Evolutionary conservation across 139 green algal genomes (phyloP).

Genomic region (Micromonas pusilla): DNA sequence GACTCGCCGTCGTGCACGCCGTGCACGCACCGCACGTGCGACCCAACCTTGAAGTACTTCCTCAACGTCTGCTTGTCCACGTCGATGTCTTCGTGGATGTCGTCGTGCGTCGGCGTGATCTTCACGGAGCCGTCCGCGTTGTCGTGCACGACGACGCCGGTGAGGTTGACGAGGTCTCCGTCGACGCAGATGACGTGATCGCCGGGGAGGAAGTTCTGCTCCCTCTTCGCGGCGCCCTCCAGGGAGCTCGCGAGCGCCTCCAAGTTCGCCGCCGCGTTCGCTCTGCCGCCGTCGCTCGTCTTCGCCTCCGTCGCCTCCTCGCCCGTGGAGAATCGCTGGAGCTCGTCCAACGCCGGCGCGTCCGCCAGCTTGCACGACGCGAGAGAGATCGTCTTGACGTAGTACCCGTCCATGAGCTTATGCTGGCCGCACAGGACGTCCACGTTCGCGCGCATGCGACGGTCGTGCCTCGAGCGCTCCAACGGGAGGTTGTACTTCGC

Average conservation of each 20-base stretch:
- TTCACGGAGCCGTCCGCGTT: constrained; percentile 49
- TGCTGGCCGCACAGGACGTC: constrained; percentile 35
- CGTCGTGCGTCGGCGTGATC: constrained; percentile 50
- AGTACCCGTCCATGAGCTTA: constrained; percentile 77
- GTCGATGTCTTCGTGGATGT: constrained; percentile 43
- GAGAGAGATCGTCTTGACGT: constrained; percentile 62
- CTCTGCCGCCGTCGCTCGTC: neutral
- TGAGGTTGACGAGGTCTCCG: constrained; percentile 78
- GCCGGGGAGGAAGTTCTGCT: constrained; percentile 37
- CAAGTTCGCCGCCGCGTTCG: neutral
- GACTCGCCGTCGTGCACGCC: constrained; percentile 70
- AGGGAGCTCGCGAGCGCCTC: neutral
- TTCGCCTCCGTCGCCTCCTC: constrained; percentile 27
- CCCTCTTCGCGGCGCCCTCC: neutral
- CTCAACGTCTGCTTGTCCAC: constrained; percentile 31
- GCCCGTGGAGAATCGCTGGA: constrained; percentile 63
- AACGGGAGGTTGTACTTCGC: constrained; percentile 11
- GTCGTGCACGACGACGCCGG: constrained; percentile 54
- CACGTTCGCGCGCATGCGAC: neutral
- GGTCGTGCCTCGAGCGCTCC: constrained; percentile 2
- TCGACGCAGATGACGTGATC: constrained; percentile 56
- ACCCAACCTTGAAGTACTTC: constrained; percentile 43
- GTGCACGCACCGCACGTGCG: constrained; percentile 11
- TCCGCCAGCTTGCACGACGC: constrained; percentile 56
- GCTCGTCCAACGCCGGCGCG: constrained; percentile 77